A percentile compares a stretch with the other conserved stretches of the same genome.
These are phyloP conservation scores for Calonectria henricotiae DNA, from an alignment of 2,329 filamentous ascomycete genomes.

Conservation along the genomic window DNA sequence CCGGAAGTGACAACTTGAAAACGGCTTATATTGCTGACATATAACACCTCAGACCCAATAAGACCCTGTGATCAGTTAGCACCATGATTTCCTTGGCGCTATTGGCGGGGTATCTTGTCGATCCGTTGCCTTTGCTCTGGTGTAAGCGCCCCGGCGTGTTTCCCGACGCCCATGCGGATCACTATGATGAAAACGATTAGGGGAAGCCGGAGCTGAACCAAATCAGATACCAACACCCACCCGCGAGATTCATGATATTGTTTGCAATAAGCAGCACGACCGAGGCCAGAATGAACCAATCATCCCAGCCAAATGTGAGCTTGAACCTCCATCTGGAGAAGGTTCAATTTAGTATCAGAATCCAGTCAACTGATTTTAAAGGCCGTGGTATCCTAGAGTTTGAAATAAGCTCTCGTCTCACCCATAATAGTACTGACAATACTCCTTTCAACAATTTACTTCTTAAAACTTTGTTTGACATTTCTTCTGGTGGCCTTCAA, in stretches of 20 bases:
- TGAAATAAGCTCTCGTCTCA: too few relatives aligned
- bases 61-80: not conserved
- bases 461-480: too few relatives aligned
- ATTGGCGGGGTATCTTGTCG: not conserved
- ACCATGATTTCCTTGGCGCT: not conserved
- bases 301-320: not conserved
- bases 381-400: too few relatives aligned
- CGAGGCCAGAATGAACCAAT: not conserved
- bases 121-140: constrained; percentile 1
- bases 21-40: not conserved
- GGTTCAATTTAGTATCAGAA: not conserved
- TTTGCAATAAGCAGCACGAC: not conserved
- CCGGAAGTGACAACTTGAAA: not conserved
- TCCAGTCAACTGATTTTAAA: too few relatives aligned
- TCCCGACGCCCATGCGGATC: not conserved
- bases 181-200: not conserved
- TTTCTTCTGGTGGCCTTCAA: too few relatives aligned
- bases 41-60: not conserved
- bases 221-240: not conserved
- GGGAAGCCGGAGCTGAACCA: not conserved
- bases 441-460: too few relatives aligned
- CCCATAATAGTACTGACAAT: too few relatives aligned
- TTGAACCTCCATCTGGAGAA: not conserved
- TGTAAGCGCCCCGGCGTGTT: not conserved
- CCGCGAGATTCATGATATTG: not conserved